phyloP scores from a whole-genome alignment of 352 stramenopile species.

The Globisporangium radiosum region DNA sequence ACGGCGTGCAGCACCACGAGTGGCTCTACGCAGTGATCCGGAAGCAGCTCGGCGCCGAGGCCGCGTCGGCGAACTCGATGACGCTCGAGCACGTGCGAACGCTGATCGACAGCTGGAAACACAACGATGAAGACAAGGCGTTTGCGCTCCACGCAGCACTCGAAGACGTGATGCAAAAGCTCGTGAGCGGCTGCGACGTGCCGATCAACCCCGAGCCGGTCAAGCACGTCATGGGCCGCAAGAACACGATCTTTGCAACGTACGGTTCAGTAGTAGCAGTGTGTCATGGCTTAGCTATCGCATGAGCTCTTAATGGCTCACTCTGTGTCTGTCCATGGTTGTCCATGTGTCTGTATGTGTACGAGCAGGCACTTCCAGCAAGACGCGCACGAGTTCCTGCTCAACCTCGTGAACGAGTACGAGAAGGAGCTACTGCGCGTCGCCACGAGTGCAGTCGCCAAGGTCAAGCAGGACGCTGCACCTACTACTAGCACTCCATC shows the following conservation, averaged over 20 bases:
- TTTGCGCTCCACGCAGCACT: slow-evolving; percentile 51
- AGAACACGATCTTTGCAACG: slow-evolving; percentile 78
- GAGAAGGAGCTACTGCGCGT: slow-evolving; percentile 70
- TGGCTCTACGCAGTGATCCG: slow-evolving; percentile 51
- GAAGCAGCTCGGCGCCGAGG: slow-evolving; percentile 26
- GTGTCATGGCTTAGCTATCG: too few species aligned
- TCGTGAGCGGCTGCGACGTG: slow-evolving; percentile 53
- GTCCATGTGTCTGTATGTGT: background rate
- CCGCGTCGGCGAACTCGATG: slow-evolving; percentile 17
- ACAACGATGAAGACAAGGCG: slow-evolving; percentile 38
- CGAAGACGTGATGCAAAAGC: slow-evolving; percentile 47
- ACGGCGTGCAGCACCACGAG: slow-evolving; percentile 41
- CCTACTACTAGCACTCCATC: slow-evolving; percentile 16
- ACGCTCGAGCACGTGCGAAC: slow-evolving; percentile 39
- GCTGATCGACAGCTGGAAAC: slow-evolving; percentile 42
- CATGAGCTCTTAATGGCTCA: background rate
- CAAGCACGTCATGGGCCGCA: slow-evolving; percentile 72
- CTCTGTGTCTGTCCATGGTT: background rate
- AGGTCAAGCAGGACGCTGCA: slow-evolving; percentile 10
- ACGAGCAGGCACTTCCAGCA: slow-evolving; percentile 67
- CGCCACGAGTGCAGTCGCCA: slow-evolving; percentile 21
- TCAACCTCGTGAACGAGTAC: slow-evolving; percentile 79
- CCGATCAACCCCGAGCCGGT: slow-evolving; percentile 75
- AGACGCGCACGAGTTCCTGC: slow-evolving; percentile 83
- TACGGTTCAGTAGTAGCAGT: slow-evolving; percentile 22